Base-by-base conservation (phyloP, 345 rosid genomes). In the Aegle marmelos region DNA sequence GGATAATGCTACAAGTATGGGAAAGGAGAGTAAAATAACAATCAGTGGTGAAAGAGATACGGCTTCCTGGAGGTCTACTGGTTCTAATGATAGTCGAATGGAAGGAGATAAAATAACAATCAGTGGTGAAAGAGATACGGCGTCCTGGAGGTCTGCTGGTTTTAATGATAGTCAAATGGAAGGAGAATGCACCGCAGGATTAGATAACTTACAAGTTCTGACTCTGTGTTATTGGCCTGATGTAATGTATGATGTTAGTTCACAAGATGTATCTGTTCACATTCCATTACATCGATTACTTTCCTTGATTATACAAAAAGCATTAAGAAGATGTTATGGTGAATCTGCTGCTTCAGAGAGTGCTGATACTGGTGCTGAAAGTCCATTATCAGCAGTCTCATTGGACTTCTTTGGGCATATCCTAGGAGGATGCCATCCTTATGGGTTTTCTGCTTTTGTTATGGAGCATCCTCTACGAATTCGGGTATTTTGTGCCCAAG, bases 381-480 rank as follows among this genome's bases (percentile, higher is more conserved):
- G 70, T 79, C 73, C 84, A 61, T 86, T 45, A 65, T 79, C 86
- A 73, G 59, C 78, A 27, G 64, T 64, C 53, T 79, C 69, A 22
- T 81, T 77, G 70, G 89, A 91, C 83, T 91, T 96, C 86, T 96
- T 96, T 86, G 88, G 90, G 73, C 81, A 72, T 67, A 25, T 91
- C 75, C 88, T 96, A 48, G 76, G 83, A 69, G 85, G 85, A 53
- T 91, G 89, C 87, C 91, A 91, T 74, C 97, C 98, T 3, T 39
- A 4, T 70, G 98, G 98, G 61, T 96, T 96, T 87, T 88, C 98
- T 74, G 95, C 93, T 7, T 89, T 86, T 78, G 79, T 89, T 76
- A 92, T 94, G 98, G 99, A 94, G 88, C 94, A 94, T 85, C 94
- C 95, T 73, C 81, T 96, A 63, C 99, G 92, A 62, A 83, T 88